Evolutionary conservation across 768 basidiomycete species (phyloP), one percentile per base, ranked within the genome.

Genomic region (Tremella fuciformis): DNA sequence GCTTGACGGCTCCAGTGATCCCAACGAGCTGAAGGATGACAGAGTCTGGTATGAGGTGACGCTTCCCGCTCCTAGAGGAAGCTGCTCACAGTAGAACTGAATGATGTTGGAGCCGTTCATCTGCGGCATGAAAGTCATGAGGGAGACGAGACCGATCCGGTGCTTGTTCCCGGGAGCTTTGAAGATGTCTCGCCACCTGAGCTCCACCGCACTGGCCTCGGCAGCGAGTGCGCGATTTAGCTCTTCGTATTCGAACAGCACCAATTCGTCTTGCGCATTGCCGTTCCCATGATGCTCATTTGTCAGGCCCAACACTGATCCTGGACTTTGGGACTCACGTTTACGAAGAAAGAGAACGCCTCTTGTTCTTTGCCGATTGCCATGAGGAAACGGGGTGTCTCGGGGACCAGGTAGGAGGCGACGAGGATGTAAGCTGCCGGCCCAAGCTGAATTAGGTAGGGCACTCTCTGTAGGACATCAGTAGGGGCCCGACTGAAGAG

Each of bases 281-380:
- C 77, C 77, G 46, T 76, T 74, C 6, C 76, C 77, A 61, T 78
- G 77, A 59, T 76, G 77, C 18, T 69, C 62, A n/a, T n/a, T n/a
- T n/a, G n/a, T n/a, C n/a, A n/a, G n/a, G n/a, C n/a, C n/a, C n/a
- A n/a, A n/a, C n/a, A n/a, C n/a, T n/a, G n/a, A n/a, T n/a, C n/a
- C n/a, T n/a, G n/a, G n/a, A n/a, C n/a, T n/a, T n/a, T n/a, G n/a
- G n/a, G n/a, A n/a, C n/a, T n/a, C n/a, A n/a, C n/a, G n/a, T n/a
- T n/a, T 56, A 76, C 71, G 41, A 78, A 60, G 59, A 77, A 77
- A 0, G 59, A 54, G 29, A 75, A 65, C 0, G 76, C 76, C 56
- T 77, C 76, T 41, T 76, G 65, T 42, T 76, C 70, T 24, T 70
- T 54, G 16, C 75, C 73, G 41, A 75, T 66, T 21, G 65, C 66